phyloP scores from a whole-genome alignment of 176 grass and related monocot species.

The Phyllostachys edulis region DNA sequence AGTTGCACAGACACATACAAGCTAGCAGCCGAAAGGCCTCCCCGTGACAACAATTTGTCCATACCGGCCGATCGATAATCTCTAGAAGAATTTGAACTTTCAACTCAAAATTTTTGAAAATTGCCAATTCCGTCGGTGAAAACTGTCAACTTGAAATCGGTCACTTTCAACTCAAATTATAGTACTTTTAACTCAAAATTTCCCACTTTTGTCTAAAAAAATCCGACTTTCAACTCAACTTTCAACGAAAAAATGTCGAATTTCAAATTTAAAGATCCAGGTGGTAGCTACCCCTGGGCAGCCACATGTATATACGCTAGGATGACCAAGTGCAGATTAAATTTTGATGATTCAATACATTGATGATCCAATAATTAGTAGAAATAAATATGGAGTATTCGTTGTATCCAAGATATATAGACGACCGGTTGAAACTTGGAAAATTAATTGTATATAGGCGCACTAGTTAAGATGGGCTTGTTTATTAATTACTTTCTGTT shows the following conservation, averaged over 20 bases:
- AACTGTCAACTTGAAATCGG: no score
- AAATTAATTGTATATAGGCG: not conserved
- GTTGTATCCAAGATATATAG: not conserved
- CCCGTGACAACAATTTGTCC: not conserved
- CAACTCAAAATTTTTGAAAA: no score
- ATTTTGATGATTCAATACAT: not conserved
- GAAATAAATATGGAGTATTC: not conserved
- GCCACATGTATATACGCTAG: not conserved
- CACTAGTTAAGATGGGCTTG: not conserved
- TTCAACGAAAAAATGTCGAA: no score
- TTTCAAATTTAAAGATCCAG: no score
- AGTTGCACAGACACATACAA: not conserved
- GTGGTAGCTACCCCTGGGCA: no score
- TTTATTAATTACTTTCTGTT: not conserved
- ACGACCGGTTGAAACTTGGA: conserved; percentile 11
- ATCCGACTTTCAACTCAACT: no score
- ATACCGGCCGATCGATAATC: not conserved
- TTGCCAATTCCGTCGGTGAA: no score
- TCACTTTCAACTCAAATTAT: no score
- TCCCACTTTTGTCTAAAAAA: no score
- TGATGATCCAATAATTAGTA: not conserved
- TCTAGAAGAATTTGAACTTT: not conserved
- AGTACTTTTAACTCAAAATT: no score
- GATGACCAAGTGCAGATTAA: not conserved
- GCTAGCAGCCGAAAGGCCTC: not conserved